phyloP scores from a whole-genome alignment of 148 eudicot genomes.

The Fagopyrum tataricum region DNA sequence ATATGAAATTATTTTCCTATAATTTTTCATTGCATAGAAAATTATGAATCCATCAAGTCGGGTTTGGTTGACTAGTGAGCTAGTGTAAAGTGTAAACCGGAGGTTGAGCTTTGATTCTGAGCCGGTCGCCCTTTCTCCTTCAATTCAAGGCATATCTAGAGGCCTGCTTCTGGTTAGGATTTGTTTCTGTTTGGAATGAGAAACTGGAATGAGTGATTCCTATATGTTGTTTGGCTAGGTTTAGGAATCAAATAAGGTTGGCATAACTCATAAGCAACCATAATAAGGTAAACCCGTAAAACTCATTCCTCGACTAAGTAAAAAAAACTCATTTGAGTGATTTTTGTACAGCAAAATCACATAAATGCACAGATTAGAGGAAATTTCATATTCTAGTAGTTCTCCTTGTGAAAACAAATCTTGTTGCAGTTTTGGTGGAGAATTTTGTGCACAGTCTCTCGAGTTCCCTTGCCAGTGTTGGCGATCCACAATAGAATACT shows the following conservation, averaged over 20 bases:
- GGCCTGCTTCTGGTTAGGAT: not conserved
- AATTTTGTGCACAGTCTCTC: conserved; percentile 35
- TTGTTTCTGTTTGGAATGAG: not conserved
- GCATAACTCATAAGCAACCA: not conserved
- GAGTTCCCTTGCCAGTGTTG: conserved; percentile 27
- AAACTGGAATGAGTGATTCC: not conserved
- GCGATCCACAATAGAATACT: conserved; percentile 37
- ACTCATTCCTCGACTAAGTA: not conserved
- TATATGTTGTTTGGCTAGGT: not conserved
- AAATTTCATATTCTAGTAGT: conserved; percentile 16
- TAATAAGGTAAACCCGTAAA: not conserved
- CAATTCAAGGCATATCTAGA: not conserved
- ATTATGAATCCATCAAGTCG: too few relatives aligned
- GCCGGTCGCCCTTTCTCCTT: not conserved
- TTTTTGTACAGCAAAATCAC: not conserved
- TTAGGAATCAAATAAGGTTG: not conserved
- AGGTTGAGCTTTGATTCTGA: not conserved
- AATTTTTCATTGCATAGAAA: too few relatives aligned
- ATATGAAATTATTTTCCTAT: too few relatives aligned
- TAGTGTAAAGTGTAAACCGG: not conserved
- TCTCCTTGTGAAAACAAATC: conserved; percentile 43
- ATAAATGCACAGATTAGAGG: not conserved
- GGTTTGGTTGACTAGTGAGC: too few relatives aligned
- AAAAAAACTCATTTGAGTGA: not conserved
- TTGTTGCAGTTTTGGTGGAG: conserved; percentile 29